These are phyloP conservation scores for Curvularia spicifera DNA, from an alignment of 2,329 filamentous ascomycete genomes.

Conservation along the genomic window DNA sequence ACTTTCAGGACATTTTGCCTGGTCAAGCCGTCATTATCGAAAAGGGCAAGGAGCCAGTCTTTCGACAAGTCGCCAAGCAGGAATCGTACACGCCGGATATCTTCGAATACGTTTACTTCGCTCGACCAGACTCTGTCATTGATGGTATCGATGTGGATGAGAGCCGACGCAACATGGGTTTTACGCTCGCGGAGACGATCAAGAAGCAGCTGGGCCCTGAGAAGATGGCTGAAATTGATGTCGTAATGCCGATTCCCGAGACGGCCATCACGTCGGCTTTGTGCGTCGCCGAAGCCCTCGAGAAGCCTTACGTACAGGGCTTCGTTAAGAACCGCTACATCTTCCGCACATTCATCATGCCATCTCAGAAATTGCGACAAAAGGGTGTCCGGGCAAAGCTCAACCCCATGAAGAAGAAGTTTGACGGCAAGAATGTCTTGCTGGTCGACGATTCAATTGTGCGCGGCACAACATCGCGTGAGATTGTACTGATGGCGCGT, in stretches of 20 bases:
- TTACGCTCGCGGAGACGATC: slow-evolving; percentile 77
- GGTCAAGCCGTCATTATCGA: slow-evolving; percentile 86
- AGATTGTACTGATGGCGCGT: slow-evolving; percentile 82
- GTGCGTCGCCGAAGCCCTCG: slow-evolving; percentile 74
- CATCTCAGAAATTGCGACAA: slow-evolving; percentile 78
- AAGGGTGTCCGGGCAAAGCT: slow-evolving; percentile 91
- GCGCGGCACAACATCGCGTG: slow-evolving; percentile 79
- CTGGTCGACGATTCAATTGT: slow-evolving; percentile 92
- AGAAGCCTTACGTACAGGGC: slow-evolving; percentile 78
- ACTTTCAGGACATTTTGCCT: slow-evolving; percentile 78
- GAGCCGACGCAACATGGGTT: slow-evolving; percentile 85
- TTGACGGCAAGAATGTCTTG: slow-evolving; percentile 78
- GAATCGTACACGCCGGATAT: slow-evolving; percentile 81
- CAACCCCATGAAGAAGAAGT: slow-evolving; percentile 84
- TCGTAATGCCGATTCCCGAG: slow-evolving; percentile 82
- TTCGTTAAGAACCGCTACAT: slow-evolving; percentile 92
- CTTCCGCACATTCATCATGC: slow-evolving; percentile 86
- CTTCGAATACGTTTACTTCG: slow-evolving; percentile 89
- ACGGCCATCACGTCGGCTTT: slow-evolving; percentile 83
- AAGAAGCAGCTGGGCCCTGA: slow-evolving; percentile 70
- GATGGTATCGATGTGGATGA: slow-evolving; percentile 88
- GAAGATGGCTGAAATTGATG: slow-evolving; percentile 77
- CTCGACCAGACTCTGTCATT: slow-evolving; percentile 79
- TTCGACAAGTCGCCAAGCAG: slow-evolving; percentile 73
- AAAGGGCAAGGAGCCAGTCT: slow-evolving; percentile 76